Conservation (phyloP, 352 stramenopile genomes). For the Detonula confervacea region DNA sequence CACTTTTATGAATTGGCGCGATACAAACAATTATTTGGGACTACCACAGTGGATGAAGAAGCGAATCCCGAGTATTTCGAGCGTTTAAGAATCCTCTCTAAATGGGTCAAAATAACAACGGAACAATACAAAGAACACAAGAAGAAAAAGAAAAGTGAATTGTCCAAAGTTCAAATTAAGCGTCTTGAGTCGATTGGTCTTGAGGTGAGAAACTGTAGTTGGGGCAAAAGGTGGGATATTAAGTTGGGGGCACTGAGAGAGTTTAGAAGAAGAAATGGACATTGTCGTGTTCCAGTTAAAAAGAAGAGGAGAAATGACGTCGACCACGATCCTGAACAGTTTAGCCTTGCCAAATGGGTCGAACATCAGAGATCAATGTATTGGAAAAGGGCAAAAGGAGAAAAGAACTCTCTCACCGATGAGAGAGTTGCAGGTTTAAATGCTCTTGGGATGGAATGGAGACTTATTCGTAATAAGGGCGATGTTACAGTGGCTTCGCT, state of each 20-base stretch:
- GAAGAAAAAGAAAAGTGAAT: constrained; percentile 21
- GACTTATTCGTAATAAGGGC: not conserved
- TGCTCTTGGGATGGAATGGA: constrained; percentile 41
- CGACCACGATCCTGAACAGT: constrained; percentile 19
- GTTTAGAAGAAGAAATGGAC: constrained; percentile 31
- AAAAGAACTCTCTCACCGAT: constrained; percentile 35
- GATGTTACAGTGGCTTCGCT: not conserved
- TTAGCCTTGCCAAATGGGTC: constrained; percentile 36
- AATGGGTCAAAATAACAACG: constrained; percentile 18
- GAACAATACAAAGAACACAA: constrained; percentile 16
- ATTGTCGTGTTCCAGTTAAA: constrained; percentile 21
- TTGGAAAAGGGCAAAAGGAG: constrained; percentile 27
- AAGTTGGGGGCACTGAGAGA: constrained; percentile 28
- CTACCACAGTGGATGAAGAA: constrained; percentile 8
- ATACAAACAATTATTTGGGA: constrained; percentile 4
- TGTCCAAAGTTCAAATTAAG: constrained; percentile 27
- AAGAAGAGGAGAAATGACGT: constrained; percentile 20
- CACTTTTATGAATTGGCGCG: not conserved
- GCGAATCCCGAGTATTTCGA: not conserved
- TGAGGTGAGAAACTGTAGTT: constrained; percentile 29
- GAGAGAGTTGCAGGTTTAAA: constrained; percentile 29
- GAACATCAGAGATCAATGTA: constrained; percentile 34
- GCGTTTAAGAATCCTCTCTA: not conserved
- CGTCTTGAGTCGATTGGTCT: constrained; percentile 21
- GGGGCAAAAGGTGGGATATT: constrained; percentile 25